Evolutionary conservation across 345 rosid genomes (phyloP).

Genomic region (Chamaenerion angustifolium): DNA sequence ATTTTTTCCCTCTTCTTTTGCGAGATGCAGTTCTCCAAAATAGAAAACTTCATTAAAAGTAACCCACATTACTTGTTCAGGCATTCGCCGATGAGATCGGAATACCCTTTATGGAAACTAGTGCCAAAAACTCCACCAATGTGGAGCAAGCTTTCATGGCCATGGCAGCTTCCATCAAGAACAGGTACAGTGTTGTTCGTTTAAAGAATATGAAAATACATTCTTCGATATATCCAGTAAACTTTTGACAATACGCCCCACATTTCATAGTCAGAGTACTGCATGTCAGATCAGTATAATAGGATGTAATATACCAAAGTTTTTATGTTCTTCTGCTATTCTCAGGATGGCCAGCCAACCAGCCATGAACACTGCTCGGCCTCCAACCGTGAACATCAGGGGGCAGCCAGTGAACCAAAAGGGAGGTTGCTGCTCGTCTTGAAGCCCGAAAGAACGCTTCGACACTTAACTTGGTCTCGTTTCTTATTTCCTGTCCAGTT

Average conservation of each 20-base stretch:
- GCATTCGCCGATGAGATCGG: conserved; percentile 73
- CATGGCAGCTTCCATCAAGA: conserved; percentile 65
- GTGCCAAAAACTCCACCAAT: conserved; percentile 59
- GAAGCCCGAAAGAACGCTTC: conserved; percentile 4
- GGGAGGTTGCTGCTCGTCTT: conserved; percentile 65
- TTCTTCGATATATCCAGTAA: no score
- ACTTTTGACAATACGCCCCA: no score
- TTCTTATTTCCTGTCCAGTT: conserved; percentile 3
- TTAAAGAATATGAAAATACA: no score
- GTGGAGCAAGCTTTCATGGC: conserved; percentile 82
- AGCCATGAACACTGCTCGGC: conserved; percentile 32
- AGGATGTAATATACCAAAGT: no score
- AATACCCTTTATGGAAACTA: conserved; percentile 77
- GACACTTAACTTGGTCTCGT: not conserved
- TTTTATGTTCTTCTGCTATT: no score
- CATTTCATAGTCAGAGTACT: no score
- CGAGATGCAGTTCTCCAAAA: no score
- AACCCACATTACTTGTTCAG: conserved; percentile 13
- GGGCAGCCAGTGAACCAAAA: conserved; percentile 75
- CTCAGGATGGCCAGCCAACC: conserved; percentile 70
- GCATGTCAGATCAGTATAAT: no score
- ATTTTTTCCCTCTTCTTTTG: no score
- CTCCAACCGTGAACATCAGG: conserved; percentile 56
- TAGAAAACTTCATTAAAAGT: no score
- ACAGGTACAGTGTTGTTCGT: conserved; percentile 20